Evolutionary conservation across 2,329 filamentous ascomycete species (phyloP), one percentile per base, ranked within the genome.

Genomic region (Lizonia empirigonia): DNA sequence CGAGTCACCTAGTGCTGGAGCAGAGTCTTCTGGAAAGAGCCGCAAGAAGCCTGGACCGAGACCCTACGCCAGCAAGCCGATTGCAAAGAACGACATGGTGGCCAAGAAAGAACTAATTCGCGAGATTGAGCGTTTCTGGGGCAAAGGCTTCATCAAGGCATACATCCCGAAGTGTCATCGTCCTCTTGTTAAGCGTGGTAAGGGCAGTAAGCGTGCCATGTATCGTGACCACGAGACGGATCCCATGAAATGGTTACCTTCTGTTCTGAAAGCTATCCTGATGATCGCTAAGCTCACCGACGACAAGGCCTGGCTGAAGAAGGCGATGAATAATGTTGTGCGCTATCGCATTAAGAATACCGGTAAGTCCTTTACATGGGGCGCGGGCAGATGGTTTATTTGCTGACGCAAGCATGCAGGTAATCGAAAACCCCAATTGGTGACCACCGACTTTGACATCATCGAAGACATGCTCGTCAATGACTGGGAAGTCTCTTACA

Each of bases 361-460:
- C 0, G 64, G 48, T 51, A 32, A 3, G 41, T 45, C 4, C 1
- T 4, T 9, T 9, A 5, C 10, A 9, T 12, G 10, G 8, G 2
- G 15, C 7, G 15, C 1, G 9, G 3, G 3, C n/a, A n/a, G n/a
- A n/a, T n/a, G n/a, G n/a, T n/a, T 2, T 4, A n/a, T 34, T 38
- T 35, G 48, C 48, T 51, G 7, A 51, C 29, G 1, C 13, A 2
- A 5, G 7, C 9, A 3, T 15, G n/a, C 5, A 51, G 48, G 66
- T 1, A 68, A 69, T 30, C 60, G 65, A 8, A 70, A 70, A 52
- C 67, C 65, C 4, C 66, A 71, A 51, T 53, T 71, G 0, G 65
- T 65, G 3, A 69, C 61, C 1, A 68, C 68, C 0, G 67, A 70
- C 38, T 69, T 70, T 10, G 67, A 70, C 48, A 58, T 70, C 19